Base-by-base conservation (phyloP, 2,329 filamentous ascomycete genomes). In the Rutstroemia sp. region DNA sequence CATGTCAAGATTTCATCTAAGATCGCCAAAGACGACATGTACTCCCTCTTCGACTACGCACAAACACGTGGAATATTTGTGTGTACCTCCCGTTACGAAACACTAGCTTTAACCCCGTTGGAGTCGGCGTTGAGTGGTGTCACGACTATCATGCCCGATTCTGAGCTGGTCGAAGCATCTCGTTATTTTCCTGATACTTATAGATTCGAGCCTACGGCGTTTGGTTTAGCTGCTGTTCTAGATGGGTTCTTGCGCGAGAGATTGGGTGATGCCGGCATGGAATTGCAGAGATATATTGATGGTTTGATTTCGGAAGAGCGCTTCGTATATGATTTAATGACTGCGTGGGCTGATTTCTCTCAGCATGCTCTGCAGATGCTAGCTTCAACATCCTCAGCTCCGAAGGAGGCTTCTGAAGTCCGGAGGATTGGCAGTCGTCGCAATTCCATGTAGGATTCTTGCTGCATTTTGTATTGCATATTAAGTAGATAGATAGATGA, bases 11-110 rank as follows among this genome's bases (percentile, higher is more conserved):
- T 56, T 27, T 42, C 51, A 50, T 51, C 56, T 12, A 60, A 60
- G 41, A 57, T 60, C 21, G 48, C 58, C 30, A 60, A 60, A 45
- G 52, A 58, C n/a, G 48, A 57, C 16, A 46, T 60, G 38, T 60
- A 60, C 46, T 42, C 58, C n/a, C 48, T 60, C 10, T 60, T 60
- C 16, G 56, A 60, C 27, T 27, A 44, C 16, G 49, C 48, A 17
- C 54, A 48, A 23, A 48, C 48, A 17, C 50, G 51, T 12, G 51
- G 56, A n/a, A 50, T 60, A 54, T 60, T 60, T 27, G 52, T 60
- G 10, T 60, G 58, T 46, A 58, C 58, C 34, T 60, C 58, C 25
- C 58, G 58, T 8, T 60, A 60, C 17, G 58, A 60, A 42, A 60
- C 58, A 17, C 48, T 60, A 19, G 56, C 56, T 19, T 58, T 60